These are phyloP conservation scores for Colletotrichum orbiculare DNA, from an alignment of 2,329 filamentous ascomycete species.

Conservation along the genomic window DNA sequence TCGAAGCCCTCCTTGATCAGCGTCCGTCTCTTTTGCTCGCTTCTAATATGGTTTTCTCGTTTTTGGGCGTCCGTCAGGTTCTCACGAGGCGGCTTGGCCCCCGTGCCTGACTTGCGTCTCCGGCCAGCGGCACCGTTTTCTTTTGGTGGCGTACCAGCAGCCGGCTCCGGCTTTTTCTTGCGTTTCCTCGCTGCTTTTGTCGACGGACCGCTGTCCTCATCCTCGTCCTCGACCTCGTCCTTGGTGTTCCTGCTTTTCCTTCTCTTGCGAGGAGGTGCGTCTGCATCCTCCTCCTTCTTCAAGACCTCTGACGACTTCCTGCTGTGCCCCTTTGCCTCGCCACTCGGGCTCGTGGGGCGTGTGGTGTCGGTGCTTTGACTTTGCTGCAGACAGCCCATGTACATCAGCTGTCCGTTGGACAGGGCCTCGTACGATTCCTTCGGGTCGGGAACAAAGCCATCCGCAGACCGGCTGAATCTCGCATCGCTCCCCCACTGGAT, in stretches of 20 bases:
- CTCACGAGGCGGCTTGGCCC: slow-evolving; percentile 64
- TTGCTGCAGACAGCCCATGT: slow-evolving; percentile 67
- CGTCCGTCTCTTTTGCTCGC: slow-evolving; percentile 86
- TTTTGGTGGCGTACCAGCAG: slow-evolving; percentile 47
- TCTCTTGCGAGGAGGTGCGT: slow-evolving; percentile 61
- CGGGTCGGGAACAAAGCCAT: slow-evolving; percentile 68
- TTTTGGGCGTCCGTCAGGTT: slow-evolving; percentile 87
- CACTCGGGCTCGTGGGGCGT: slow-evolving; percentile 65
- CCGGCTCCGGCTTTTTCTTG: slow-evolving; percentile 58
- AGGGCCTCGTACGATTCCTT: slow-evolving; percentile 69
- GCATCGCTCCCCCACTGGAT: slow-evolving; percentile 77
- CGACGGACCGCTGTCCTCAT: slow-evolving; percentile 50
- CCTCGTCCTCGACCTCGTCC: slow-evolving; percentile 52
- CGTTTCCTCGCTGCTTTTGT: slow-evolving; percentile 54
- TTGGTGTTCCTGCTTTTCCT: slow-evolving; percentile 65
- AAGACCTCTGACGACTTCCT: slow-evolving; percentile 40
- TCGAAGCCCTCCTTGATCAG: slow-evolving; percentile 86
- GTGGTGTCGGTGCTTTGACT: slow-evolving; percentile 70
- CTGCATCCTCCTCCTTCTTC: slow-evolving; percentile 50
- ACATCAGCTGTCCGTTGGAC: slow-evolving; percentile 64
- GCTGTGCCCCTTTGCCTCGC: slow-evolving; percentile 40
- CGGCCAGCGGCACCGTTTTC: slow-evolving; percentile 52
- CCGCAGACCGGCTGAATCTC: slow-evolving; percentile 64
- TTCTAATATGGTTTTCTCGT: slow-evolving; percentile 85
- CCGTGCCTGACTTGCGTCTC: slow-evolving; percentile 61